Base-by-base conservation (phyloP, 192 early-diverging fungal genomes). In the Chytriomyces confervae region DNA sequence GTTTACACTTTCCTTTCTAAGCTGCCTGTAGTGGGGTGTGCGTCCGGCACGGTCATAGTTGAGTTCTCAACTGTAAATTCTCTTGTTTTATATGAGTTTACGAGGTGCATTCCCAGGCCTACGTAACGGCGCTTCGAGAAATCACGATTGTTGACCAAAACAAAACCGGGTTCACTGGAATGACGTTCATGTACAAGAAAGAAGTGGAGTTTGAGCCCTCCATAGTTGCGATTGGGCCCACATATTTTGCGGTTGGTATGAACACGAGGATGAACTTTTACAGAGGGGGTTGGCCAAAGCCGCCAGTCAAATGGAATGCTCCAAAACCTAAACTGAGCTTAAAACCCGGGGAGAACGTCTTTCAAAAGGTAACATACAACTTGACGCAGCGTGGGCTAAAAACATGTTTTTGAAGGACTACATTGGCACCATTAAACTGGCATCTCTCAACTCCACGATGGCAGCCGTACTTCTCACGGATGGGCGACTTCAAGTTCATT, bases 401-500 rank as follows among this genome's bases (percentile, higher is more conserved):
- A 0, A 13, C 2, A 4, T 20, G n/a, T 13, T 20, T 11, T 9
- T 69, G 8, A 23, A 84, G 81, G 82, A 84, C 20, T 84, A 84
- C 66, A 20, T 69, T 20, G 80, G 62, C 11, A 57, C 72, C 60
- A 64, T 84, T 7, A 81, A 69, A 66, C 23, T 50, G 8, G 44
- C 84, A 18, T 61, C 50, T n/a, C 72, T 87, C 61, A 88, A 84
- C 75, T 61, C 50, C 4, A 53, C 49, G 43, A 86, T 75, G 63
- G 79, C 77, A 5, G 81, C 83, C 6, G 79, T 70, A 4, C 24
- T 86, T 29, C 63, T 87, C 10, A 53, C 61, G 13, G 75, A 83
- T 68, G 86, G 86, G 53, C 61, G 65, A 16, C 70, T 87, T 13
- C 74, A 86, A 49, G 64, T 87, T 8, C 84, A 87, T 68, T 62